Base-by-base conservation (phyloP, 2,329 filamentous ascomycete genomes). In the Neofusicoccum laricinum region DNA sequence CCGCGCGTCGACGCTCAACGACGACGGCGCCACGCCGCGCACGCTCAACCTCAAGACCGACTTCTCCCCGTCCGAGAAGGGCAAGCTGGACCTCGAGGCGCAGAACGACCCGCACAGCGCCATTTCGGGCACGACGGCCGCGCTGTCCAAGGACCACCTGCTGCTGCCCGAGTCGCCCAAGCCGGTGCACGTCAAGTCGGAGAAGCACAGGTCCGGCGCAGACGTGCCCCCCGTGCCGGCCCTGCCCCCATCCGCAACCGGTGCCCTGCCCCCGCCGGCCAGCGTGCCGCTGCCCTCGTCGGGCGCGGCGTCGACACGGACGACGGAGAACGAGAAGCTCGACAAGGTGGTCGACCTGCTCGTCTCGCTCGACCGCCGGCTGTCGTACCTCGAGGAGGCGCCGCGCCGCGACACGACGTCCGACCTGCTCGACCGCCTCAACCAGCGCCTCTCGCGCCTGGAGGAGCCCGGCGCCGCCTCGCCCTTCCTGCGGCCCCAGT, bases 291-390 rank as follows among this genome's bases (percentile, higher is more conserved):
- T 36, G 41, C 34, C 46, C 12, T 41, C 62, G 32, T 58, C 62
- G 3, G 45, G 34, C 6, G n/a, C 36, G 17, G 4, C 48, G 1
- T 34, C 46, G 17, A 41, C 46, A 10, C 30, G 21, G 21, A 30
- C 36, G 4, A 8, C 38, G 4, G 53, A 58, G n/a, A 41, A 59
- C 40, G 55, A 45, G 21, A 64, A 64, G 55, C 53, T 64, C 53
- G 63, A 64, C 63, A 59, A 61, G 46, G 63, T 64, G n/a, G 63
- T 64, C 25, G 63, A 64, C 21, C 34, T 64, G 25, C 63, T 64
- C 53, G 32, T 64, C 19, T 34, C 53, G 40, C 63, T 64, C 51
- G 63, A 64, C 36, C 53, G 53, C 8, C 63, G 63, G 17, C 53
- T 64, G 41, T 41, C 53, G 21, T 38, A 32, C 34, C 53, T 64